These are phyloP conservation scores for Hibiscus tridactylites DNA, from an alignment of 345 rosid species.

Conservation along the genomic window DNA sequence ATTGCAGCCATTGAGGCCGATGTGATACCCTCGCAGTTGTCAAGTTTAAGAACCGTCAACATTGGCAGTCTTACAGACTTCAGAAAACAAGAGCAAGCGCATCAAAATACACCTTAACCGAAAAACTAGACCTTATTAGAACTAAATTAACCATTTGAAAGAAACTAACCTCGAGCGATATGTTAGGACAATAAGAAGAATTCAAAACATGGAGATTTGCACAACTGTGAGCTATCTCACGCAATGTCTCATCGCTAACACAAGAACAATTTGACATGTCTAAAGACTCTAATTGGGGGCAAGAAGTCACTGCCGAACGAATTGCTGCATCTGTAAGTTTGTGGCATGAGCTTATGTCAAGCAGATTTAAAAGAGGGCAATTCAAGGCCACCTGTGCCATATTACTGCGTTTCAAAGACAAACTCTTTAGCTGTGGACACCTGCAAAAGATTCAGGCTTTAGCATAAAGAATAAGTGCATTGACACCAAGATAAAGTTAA, in stretches of 20 bases:
- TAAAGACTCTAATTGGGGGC: conserved; percentile 74
- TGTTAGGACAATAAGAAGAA: conserved; percentile 98
- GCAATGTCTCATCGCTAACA: conserved; percentile 92
- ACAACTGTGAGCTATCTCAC: conserved; percentile 71
- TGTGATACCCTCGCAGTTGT: conserved; percentile 91
- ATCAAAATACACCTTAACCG: conserved; percentile 18
- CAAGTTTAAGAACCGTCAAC: conserved; percentile 89
- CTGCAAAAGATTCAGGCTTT: conserved; percentile 35
- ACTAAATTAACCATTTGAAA: conserved; percentile 7
- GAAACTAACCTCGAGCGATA: conserved; percentile 81
- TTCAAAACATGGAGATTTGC: conserved; percentile 66
- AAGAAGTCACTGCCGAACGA: conserved; percentile 83
- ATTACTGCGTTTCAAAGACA: conserved; percentile 89
- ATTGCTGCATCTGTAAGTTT: conserved; percentile 95
- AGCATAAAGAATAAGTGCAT: conserved; percentile 12
- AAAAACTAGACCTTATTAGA: not conserved
- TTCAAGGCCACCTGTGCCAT: conserved; percentile 78
- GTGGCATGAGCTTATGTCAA: conserved; percentile 89
- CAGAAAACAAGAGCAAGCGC: conserved; percentile 19
- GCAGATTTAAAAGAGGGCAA: conserved; percentile 72
- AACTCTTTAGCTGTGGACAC: conserved; percentile 74
- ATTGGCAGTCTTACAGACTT: conserved; percentile 84
- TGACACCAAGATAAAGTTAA: not conserved
- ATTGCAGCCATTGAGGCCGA: conserved; percentile 97
- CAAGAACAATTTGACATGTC: conserved; percentile 96